phyloP scores from a whole-genome alignment of 1,284 basidiomycete species.

The Rhodotorula sp. region DNA sequence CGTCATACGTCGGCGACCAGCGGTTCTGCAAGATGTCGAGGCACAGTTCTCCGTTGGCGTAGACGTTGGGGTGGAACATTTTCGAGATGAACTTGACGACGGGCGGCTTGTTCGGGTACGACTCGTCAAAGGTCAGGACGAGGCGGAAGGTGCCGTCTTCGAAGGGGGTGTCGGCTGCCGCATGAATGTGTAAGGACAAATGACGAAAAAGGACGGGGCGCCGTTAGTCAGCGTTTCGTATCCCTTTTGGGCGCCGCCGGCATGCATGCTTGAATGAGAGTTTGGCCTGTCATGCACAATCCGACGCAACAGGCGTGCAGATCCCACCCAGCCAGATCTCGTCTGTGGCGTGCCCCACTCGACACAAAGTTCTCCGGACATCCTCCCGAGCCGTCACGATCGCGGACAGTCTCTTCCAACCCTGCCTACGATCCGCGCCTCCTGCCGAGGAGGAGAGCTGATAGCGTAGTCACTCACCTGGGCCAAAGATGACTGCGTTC shows the following conservation, averaged over 20 bases:
- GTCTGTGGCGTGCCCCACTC: no score
- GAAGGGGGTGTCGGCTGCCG: slow-evolving; percentile 89
- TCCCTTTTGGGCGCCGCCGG: no score
- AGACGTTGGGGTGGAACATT: slow-evolving; percentile 93
- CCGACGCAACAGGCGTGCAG: no score
- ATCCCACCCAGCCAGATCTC: no score
- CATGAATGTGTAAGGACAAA: no score
- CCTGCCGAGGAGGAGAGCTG: not conserved
- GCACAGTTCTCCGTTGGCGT: slow-evolving; percentile 96
- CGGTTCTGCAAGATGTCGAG: slow-evolving; percentile 97
- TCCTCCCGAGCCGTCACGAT: not conserved
- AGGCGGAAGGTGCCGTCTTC: slow-evolving; percentile 99
- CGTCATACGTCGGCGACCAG: slow-evolving; percentile 98
- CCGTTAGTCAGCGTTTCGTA: not conserved
- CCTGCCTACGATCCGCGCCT: not conserved
- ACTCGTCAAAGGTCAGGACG: slow-evolving; percentile 91
- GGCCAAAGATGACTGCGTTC: slow-evolving; percentile 99
- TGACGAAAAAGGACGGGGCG: no score
- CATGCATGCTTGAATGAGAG: no score
- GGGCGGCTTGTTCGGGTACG: slow-evolving; percentile 97
- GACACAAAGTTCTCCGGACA: no score
- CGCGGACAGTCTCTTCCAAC: not conserved
- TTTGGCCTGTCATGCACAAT: no score
- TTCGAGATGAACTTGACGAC: slow-evolving; percentile 94
- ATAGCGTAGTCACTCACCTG: slow-evolving; percentile 63